Evolutionary conservation across 495 filamentous ascomycete species (phyloP).

Genomic region (Penicillium crystallinum): DNA sequence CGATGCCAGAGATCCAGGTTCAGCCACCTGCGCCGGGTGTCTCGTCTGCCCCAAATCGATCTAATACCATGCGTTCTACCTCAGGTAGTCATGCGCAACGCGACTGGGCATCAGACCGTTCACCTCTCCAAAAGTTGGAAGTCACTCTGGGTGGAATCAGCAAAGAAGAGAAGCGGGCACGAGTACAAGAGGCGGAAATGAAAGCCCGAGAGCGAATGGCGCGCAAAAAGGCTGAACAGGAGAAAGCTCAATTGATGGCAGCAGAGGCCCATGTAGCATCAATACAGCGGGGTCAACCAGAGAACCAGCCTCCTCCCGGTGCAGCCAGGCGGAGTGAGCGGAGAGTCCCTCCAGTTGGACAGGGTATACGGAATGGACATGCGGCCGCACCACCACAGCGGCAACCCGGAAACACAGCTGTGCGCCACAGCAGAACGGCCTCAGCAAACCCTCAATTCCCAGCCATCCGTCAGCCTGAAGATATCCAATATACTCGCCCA

Average conservation of each 20-base stretch:
- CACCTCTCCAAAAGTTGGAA: constrained; percentile 88
- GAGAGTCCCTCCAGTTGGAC: constrained; percentile 1
- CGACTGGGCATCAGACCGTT: constrained; percentile 69
- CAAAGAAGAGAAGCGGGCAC: constrained; percentile 83
- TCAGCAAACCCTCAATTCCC: constrained; percentile 18
- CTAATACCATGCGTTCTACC: constrained; percentile 34
- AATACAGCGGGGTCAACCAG: background rate
- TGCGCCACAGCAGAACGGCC: constrained; percentile 16
- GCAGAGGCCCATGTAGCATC: constrained; percentile 4
- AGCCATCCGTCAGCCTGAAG: constrained; percentile 10
- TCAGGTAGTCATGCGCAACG: constrained; percentile 29
- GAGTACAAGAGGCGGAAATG: constrained; percentile 72
- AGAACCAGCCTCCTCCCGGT: background rate
- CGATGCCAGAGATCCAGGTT: constrained; percentile 9
- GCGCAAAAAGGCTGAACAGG: constrained; percentile 25
- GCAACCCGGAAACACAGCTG: constrained; percentile 3
- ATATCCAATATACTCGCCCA: constrained; percentile 15
- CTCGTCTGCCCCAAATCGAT: constrained; percentile 24
- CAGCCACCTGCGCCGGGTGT: constrained; percentile 1
- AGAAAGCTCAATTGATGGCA: constrained; percentile 13
- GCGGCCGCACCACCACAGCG: background rate
- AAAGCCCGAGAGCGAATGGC: constrained; percentile 47
- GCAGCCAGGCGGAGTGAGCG: background rate
- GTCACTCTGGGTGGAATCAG: constrained; percentile 80
- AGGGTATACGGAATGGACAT: background rate